Base-by-base conservation (phyloP, 2,329 filamentous ascomycete genomes). In the Neophaeococcomyces aloes region DNA sequence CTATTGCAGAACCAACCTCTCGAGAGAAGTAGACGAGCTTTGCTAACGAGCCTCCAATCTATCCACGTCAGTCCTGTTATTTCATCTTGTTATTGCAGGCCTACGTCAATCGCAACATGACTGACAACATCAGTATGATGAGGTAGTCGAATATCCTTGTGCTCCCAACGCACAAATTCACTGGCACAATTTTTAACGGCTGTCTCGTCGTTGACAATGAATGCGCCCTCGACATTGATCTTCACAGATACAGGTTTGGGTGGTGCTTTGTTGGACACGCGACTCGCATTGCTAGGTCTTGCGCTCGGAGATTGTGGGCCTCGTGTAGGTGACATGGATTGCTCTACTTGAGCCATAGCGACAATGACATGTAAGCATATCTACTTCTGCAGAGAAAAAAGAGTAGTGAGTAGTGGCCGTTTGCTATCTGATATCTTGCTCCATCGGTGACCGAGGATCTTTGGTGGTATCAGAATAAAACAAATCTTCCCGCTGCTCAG, bases 21-120 rank as follows among this genome's bases (percentile, higher is more conserved):
- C 86, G 83, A 14, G 88, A 91, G 60, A 96, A 96, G 69, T 95
- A 98, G 48, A 98, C 91, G 35, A 98, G 78, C 68, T 98, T 98
- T 53, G 87, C 88, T 27, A 98, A 72, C 13, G 88, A 94, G 53
- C 91, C 91, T 52, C 91, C 91, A 63, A 98, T 96, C 85, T 94
- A 61, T 5, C 30, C n/a, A n/a, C 11, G 25, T 46, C 25, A 40
- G 38, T 13, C 17, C 29, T 27, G 31, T 10, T 3, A 14, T 15
- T 21, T 23, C 11, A 7, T n/a, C 6, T 11, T 6, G 18, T 13
- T 32, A 38, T 38, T 42, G 47, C 38, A 40, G 48, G 72, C 83
- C 65, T 74, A 93, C 87, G 73, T 98, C 91, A 48, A 95, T 82
- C 42, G 91, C 91, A 55, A 98, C 86, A 69, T 98, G 91, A 69